Conservation (phyloP, 2,329 filamentous ascomycete species). For the Pseudogymnoascus verrucosus region DNA sequence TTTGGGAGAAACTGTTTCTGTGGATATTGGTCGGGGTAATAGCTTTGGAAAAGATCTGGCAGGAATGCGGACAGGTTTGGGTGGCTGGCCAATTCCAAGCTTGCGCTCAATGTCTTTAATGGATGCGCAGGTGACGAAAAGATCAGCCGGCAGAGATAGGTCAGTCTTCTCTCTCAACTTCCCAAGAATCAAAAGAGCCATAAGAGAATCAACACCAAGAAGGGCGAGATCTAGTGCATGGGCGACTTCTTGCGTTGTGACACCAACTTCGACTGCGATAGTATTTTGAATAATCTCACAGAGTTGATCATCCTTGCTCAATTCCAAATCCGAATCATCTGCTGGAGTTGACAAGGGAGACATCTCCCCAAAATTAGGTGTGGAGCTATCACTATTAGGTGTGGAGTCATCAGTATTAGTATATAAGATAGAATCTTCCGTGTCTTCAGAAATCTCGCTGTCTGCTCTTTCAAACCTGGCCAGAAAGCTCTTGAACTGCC, state of each 20-base stretch:
- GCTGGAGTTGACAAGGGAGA: conserved; percentile 46
- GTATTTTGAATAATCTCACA: conserved; percentile 53
- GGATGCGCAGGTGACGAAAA: conserved; percentile 52
- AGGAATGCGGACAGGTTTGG: conserved; percentile 27
- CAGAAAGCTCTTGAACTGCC: conserved; percentile 42
- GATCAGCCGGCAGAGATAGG: conserved; percentile 47
- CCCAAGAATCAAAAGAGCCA: conserved; percentile 48
- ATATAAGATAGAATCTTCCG: neutral
- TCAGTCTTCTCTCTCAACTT: conserved; percentile 47
- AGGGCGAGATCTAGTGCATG: conserved; percentile 47
- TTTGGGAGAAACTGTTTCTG: conserved; percentile 6
- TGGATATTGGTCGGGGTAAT: conserved; percentile 7
- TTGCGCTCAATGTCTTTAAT: conserved; percentile 58
- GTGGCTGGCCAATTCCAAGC: conserved; percentile 40
- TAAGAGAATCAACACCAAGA: conserved; percentile 51
- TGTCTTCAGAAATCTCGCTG: neutral
- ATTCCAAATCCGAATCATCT: conserved; percentile 44
- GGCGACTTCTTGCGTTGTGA: conserved; percentile 56
- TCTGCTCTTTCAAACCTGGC: conserved; percentile 30
- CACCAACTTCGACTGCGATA: conserved; percentile 63
- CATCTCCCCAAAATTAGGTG: conserved; percentile 39
- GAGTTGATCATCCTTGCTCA: conserved; percentile 39
- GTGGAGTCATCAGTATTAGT: neutral
- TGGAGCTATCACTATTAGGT: conserved; percentile 17
- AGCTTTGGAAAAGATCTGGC: conserved; percentile 23